phyloP scores from a whole-genome alignment of 768 basidiomycete genomes.

The Leccinum broughii region DNA sequence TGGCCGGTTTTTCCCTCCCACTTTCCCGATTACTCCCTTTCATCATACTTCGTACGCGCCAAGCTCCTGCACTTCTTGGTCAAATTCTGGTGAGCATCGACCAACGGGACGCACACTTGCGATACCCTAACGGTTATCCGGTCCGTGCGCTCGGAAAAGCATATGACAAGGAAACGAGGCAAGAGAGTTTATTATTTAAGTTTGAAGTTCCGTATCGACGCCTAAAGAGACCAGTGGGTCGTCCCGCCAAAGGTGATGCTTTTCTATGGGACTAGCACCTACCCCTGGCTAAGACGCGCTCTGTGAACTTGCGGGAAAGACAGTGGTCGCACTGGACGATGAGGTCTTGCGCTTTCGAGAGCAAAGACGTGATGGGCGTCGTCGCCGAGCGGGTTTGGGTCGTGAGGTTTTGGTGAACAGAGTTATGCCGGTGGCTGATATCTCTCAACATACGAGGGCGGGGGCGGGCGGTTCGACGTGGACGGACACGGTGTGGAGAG shows the following conservation, averaged over 20 bases:
- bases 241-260: slow-evolving; percentile 67
- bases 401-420: too few relatives aligned
- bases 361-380: too few relatives aligned
- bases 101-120: slow-evolving; percentile 81
- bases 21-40: slow-evolving; percentile 89
- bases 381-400: too few relatives aligned
- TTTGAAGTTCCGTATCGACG: slow-evolving; percentile 95
- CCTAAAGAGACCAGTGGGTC: slow-evolving; percentile 89
- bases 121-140: slow-evolving; percentile 76
- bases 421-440: too few relatives aligned
- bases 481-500: too few relatives aligned
- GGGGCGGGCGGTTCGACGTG: too few relatives aligned
- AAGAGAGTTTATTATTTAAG: slow-evolving; percentile 89
- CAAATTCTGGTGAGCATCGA: slow-evolving; percentile 97
- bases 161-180: slow-evolving; percentile 94
- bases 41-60: slow-evolving; percentile 91
- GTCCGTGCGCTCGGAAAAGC: slow-evolving; percentile 88
- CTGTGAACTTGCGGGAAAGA: too few relatives aligned
- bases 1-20: slow-evolving; percentile 61
- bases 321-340: too few relatives aligned
- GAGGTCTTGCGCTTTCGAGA: too few relatives aligned
- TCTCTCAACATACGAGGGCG: too few relatives aligned
- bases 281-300: too few relatives aligned
- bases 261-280: too few relatives aligned
- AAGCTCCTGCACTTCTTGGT: slow-evolving; percentile 81